Evolutionary conservation across 2,329 filamentous ascomycete genomes (phyloP), one percentile per base, ranked within the genome.

Genomic region (Fusarium secorum): DNA sequence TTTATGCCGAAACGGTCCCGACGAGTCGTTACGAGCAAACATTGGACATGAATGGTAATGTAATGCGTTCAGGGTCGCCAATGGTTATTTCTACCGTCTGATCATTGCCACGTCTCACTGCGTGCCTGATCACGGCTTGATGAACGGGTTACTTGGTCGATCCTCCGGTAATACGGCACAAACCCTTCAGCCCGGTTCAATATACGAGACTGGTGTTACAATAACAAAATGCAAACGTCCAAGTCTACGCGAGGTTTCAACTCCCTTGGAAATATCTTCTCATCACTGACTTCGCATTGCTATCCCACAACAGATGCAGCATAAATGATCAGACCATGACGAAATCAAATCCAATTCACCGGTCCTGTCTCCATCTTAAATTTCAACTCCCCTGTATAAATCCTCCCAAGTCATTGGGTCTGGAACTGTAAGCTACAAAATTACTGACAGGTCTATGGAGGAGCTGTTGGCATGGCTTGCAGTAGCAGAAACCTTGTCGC

Each of bases 301-400:
- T 48, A 17, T 32, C 20, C 20, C 1, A n/a, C 13, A 17, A 30
- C 0, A 30, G 28, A 48, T 17, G 4, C 20, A 9, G 3, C 7
- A 13, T 7, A 13, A 3, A 48, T 48, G 45, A 48, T 32, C 10
- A 11, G 45, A 32, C 20, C 1, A 48, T 48, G 45, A 48, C 45
- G 45, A 22, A 9, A 22, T 45, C 20, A 9, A 17, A 17, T 22
- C 10, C 11, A n/a, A 46, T 46, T 22, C 24, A 28, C 8, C 2
- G 7, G 18, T 7, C 11, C 24, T 15, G 10, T 32, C 20, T 48
- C 10, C 45, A 30, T 32, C 28, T 17, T 48, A 9, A 32, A n/a
- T 2, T 4, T 15, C 2, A 0, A 13, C 24, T 3, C 4, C 28
- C 44, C 6, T 8, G 20, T 30, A n/a, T 6, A 13, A 3, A 22